Conservation (phyloP, 345 rosid genomes). For the Brassica napus region Da-Ae NC_063442.1:36494501-36495000, state of each 20-base stretch:
- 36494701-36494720: slow-evolving; percentile 37
- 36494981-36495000: slow-evolving; percentile 24
- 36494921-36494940: slow-evolving; percentile 39
- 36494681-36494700: slow-evolving; percentile 29
- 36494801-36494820: slow-evolving; percentile 12
- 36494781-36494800: slow-evolving; percentile 39
- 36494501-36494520: slow-evolving; percentile 14
- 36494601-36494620: slow-evolving; percentile 28
- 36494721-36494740: slow-evolving; percentile 34
- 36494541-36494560: slow-evolving; percentile 32
- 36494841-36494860: slow-evolving; percentile 37
- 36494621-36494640: slow-evolving; percentile 35
- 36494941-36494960: slow-evolving; percentile 42
- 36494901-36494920: slow-evolving; percentile 31
- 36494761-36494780: slow-evolving; percentile 55
- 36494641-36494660: slow-evolving; percentile 33
- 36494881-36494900: slow-evolving; percentile 17
- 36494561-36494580: slow-evolving; percentile 30
- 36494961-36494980: slow-evolving; percentile 32
- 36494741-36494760: slow-evolving; percentile 62
- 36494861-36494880: slow-evolving; percentile 22
- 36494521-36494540: slow-evolving; percentile 22
- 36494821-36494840: slow-evolving; percentile 27
- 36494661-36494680: slow-evolving; percentile 31
- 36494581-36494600: slow-evolving; percentile 38